Evolutionary conservation across 345 rosid species (phyloP).

Genomic region (Kernera saxatilis): DNA sequence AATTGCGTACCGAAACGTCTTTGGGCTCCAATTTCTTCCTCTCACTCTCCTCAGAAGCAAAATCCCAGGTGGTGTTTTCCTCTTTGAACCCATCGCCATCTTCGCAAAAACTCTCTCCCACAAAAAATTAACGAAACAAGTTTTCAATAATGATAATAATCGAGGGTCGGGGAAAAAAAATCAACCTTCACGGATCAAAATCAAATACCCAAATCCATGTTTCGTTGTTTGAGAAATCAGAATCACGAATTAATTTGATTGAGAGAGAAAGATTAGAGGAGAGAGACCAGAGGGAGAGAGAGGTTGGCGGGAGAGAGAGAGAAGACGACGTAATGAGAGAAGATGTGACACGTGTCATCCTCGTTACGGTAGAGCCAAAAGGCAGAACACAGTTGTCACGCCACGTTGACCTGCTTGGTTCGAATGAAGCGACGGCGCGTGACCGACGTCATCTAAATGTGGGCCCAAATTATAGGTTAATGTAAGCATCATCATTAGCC

Average conservation of each 20-base stretch:
- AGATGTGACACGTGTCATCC: slow-evolving; percentile 25
- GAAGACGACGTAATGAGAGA: slow-evolving; percentile 19
- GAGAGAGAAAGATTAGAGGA: slow-evolving; percentile 15
- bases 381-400: slow-evolving; percentile 43
- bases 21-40: slow-evolving; percentile 64
- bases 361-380: slow-evolving; percentile 24
- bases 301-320: slow-evolving; percentile 53
- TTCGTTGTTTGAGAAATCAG: neutral
- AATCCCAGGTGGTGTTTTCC: slow-evolving; percentile 74
- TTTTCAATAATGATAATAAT: neutral
- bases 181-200: neutral
- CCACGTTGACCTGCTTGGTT: slow-evolving; percentile 21
- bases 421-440: slow-evolving; percentile 21
- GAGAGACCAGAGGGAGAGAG: slow-evolving; percentile 40
- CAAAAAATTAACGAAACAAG: neutral
- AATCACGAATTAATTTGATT: slow-evolving; percentile 24
- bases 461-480: neutral
- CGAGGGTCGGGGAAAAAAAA: neutral
- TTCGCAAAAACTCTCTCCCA: neutral
- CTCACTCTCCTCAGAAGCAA: slow-evolving; percentile 45
- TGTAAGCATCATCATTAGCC: neutral
- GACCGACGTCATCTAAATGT: slow-evolving; percentile 12
- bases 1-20: slow-evolving; percentile 58
- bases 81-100: slow-evolving; percentile 40
- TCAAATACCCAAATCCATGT: slow-evolving; percentile 14